Evolutionary conservation across 2,329 filamentous ascomycete species (phyloP), one percentile per base, ranked within the genome.

Genomic region (Colletotrichum tamarilloi): DNA sequence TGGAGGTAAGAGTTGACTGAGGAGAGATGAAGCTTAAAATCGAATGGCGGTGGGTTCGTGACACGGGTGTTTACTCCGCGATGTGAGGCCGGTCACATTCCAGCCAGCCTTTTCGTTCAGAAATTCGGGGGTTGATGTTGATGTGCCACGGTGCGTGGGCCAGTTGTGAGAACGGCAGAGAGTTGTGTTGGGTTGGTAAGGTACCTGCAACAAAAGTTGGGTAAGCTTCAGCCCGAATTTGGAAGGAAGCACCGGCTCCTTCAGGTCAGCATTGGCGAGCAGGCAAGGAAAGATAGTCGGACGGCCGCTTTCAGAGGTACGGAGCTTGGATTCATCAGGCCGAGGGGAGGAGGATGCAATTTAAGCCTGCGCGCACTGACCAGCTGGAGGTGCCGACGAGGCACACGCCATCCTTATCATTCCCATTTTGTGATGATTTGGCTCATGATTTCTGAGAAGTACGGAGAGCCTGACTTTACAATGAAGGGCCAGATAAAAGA

Each of bases 81-180:
- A 35, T 35, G 24, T 63, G 62, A 49, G 42, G 42, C 19, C 19
- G 42, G 19, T n/a, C 11, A 49, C 69, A 60, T 73, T 70, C 66
- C 70, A 57, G 42, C 30, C 19, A 57, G 42, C 30, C 19, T 64
- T 35, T 42, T 32, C 4, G 22, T 9, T 14, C 46, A n/a, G 28
- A 55, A 38, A 35, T 64, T 8, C 30, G 22, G 28, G 62, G 32
- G 46, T 62, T 68, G 53, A 59, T 66, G 46, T 28, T 68, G 53
- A 59, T 66, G 46, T 28, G 52, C 28, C 62, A 42, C 66, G 38
- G 52, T 24, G 53, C 49, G 35, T 42, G 42, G 30, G 19, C 53
- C 38, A 38, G 55, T 8, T 49, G 3, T 22, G 19, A 19, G 42
- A 49, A 49, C 19, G 42, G 19, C 16, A 30, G 62, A 65, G 67